phyloP scores from a whole-genome alignment of 2,329 filamentous ascomycete genomes.

The Aspergillus ruber region DNA sequence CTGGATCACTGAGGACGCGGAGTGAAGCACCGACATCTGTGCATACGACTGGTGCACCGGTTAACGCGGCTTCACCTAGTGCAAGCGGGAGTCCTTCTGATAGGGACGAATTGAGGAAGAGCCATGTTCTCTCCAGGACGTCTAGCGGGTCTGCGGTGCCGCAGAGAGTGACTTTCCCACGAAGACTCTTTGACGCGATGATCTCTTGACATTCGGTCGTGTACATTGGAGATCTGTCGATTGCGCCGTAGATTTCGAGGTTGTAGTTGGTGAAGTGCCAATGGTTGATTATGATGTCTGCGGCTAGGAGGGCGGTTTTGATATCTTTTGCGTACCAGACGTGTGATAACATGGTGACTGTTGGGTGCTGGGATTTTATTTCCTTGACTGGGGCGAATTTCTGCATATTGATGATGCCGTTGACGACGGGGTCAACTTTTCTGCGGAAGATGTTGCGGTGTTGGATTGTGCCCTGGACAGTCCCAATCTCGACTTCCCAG shows the following conservation, averaged over 20 bases:
- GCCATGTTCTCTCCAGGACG: constrained; percentile 51
- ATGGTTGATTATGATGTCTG: constrained; percentile 59
- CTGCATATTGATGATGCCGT: constrained; percentile 59
- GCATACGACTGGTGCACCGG: constrained; percentile 40
- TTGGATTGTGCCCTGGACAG: constrained; percentile 50
- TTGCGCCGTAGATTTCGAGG: constrained; percentile 57
- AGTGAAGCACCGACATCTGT: constrained; percentile 38
- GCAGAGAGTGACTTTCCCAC: constrained; percentile 45
- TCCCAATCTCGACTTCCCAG: constrained; percentile 59
- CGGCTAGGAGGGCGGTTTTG: constrained; percentile 57
- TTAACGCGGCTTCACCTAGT: constrained; percentile 42
- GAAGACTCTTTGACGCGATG: constrained; percentile 50
- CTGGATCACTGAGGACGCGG: constrained; percentile 35
- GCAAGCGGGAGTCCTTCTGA: constrained; percentile 42
- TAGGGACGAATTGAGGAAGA: constrained; percentile 46
- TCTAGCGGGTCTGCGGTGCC: constrained; percentile 53
- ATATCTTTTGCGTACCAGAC: constrained; percentile 53
- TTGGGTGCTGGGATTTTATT: constrained; percentile 53
- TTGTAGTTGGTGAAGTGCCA: constrained; percentile 61
- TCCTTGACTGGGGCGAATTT: constrained; percentile 56
- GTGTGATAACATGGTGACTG: constrained; percentile 60
- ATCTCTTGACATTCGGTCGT: constrained; percentile 54
- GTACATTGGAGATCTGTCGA: constrained; percentile 57
- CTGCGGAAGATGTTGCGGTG: constrained; percentile 53
- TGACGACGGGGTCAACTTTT: constrained; percentile 60